These are phyloP conservation scores for Neurospora sp. DNA, from an alignment of 495 filamentous ascomycete genomes.

Conservation along the genomic window DNA sequence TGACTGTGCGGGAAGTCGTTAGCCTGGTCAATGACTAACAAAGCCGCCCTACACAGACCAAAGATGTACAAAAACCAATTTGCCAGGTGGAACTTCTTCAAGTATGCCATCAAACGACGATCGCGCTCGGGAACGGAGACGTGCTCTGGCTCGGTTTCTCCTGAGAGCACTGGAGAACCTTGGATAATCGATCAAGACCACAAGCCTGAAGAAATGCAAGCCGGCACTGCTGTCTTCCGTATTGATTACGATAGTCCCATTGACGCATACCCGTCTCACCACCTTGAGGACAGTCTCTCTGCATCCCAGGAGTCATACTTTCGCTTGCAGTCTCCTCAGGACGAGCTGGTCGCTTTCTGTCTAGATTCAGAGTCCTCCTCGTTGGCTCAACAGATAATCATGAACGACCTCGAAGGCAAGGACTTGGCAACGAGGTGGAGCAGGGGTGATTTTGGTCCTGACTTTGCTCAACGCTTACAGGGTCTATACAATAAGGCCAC, in stretches of 20 bases:
- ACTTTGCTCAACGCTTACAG: conserved; percentile 9
- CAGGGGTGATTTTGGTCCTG: conserved; percentile 4
- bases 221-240: not conserved
- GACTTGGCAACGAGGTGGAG: conserved; percentile 15
- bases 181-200: not conserved
- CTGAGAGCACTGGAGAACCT: not conserved
- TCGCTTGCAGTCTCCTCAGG: not conserved
- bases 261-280: not conserved
- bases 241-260: not conserved
- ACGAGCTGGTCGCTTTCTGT: not conserved
- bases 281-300: not conserved
- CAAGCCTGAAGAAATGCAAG: not conserved
- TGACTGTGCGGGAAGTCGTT: not conserved
- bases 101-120: conserved; percentile 20
- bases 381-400: conserved; percentile 21
- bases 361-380: conserved; percentile 18
- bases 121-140: conserved; percentile 7
- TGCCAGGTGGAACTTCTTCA: conserved; percentile 23
- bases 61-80: conserved; percentile 30
- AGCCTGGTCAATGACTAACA: not conserved
- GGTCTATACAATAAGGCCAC: not conserved
- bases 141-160: not conserved
- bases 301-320: not conserved
- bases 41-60: conserved; percentile 3
- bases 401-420: conserved; percentile 12